Percentiles rank a stretch among this genome's conserved stretches.
These are phyloP conservation scores for Suillus plorans DNA, from an alignment of 768 basidiomycete species.

Conservation along the genomic window DNA sequence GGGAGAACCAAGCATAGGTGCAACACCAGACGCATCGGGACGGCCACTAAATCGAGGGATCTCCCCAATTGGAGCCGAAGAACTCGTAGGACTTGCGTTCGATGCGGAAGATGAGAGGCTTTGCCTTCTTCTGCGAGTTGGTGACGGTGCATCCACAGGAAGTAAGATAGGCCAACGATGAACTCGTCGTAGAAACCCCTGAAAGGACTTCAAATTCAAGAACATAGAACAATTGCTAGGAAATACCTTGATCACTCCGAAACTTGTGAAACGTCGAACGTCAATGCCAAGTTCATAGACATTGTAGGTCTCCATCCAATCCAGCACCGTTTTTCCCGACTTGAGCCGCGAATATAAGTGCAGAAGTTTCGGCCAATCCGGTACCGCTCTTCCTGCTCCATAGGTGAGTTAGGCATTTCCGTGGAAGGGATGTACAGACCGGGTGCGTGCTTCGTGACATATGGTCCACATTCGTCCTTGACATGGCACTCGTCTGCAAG, in stretches of 20 bases:
- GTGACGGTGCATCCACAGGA: slow-evolving; percentile 33
- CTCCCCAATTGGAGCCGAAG: slow-evolving; percentile 6
- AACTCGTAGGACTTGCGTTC: not conserved
- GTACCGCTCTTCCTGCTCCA: slow-evolving; percentile 50
- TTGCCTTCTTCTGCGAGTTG: slow-evolving; percentile 26
- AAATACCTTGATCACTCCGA: slow-evolving; percentile 91
- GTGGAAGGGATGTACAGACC: slow-evolving; percentile 36
- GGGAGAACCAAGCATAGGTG: slow-evolving; percentile 25
- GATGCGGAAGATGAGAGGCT: slow-evolving; percentile 24
- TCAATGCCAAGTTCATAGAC: slow-evolving; percentile 80
- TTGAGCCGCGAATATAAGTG: slow-evolving; percentile 84
- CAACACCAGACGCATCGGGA: slow-evolving; percentile 21
- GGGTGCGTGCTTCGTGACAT: slow-evolving; percentile 66
- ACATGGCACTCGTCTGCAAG: slow-evolving; percentile 84
- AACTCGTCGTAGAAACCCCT: slow-evolving; percentile 91
- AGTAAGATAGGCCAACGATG: slow-evolving; percentile 89
- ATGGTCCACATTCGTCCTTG: slow-evolving; percentile 87
- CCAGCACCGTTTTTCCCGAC: slow-evolving; percentile 77
- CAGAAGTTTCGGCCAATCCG: slow-evolving; percentile 87
- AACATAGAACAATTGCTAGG: not conserved
- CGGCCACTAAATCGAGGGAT: slow-evolving; percentile 21
- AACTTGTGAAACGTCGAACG: slow-evolving; percentile 90
- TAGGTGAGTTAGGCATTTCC: not conserved
- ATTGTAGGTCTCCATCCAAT: slow-evolving; percentile 83
- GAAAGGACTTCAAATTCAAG: not conserved